A percentile compares a stretch with the other conserved stretches of the same genome.
These are phyloP conservation scores for Oidiodendron maius DNA, from an alignment of 495 filamentous ascomycete species.

Conservation along the genomic window DNA sequence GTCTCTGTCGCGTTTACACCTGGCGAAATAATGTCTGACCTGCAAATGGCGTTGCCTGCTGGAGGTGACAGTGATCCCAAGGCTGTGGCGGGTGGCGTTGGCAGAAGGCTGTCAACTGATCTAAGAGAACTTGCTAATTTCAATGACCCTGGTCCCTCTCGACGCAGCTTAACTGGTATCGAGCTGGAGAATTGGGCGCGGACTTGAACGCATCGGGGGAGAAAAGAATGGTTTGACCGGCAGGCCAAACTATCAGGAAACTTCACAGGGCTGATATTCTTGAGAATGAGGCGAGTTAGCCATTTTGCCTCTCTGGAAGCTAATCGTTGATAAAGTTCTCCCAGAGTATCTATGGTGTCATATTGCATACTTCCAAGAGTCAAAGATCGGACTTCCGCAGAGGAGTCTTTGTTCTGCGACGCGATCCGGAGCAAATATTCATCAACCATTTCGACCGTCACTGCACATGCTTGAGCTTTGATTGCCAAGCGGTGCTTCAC, in stretches of 20 bases:
- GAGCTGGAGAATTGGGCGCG: conserved; percentile 7
- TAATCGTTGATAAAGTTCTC: conserved; percentile 51
- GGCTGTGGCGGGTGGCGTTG: background rate
- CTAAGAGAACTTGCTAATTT: background rate
- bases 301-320: conserved; percentile 77
- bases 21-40: too few species aligned
- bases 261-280: conserved; percentile 61
- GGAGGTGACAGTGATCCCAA: background rate
- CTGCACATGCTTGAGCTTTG: conserved; percentile 23
- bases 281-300: conserved; percentile 78
- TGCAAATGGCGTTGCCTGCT: too few species aligned
- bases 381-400: conserved; percentile 50
- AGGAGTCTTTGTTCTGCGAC: conserved; percentile 61
- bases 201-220: conserved; percentile 14
- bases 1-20: too few species aligned
- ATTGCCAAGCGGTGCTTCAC: conserved; percentile 12
- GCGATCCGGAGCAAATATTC: conserved; percentile 55
- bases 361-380: conserved; percentile 25
- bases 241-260: conserved; percentile 37
- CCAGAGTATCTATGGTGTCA: conserved; percentile 42
- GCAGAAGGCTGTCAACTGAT: background rate
- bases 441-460: conserved; percentile 75
- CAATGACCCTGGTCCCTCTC: conserved; percentile 5
- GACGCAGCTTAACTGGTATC: background rate
- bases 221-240: conserved; percentile 16